These are phyloP conservation scores for Dissophora globulifera DNA, from an alignment of 192 early-diverging fungal genomes.

Conservation along the genomic window DNA sequence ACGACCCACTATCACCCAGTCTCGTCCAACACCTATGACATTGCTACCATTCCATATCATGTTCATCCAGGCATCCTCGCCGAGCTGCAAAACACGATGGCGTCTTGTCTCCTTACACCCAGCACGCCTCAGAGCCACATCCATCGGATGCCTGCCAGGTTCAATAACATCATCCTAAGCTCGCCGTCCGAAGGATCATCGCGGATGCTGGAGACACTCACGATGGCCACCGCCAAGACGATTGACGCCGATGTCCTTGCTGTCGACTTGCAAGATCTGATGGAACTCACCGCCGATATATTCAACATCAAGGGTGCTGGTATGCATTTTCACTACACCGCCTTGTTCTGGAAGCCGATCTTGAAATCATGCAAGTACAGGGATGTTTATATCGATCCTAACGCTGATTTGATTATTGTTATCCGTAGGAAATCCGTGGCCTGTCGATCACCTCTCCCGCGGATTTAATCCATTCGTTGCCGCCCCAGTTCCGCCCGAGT, in stretches of 20 bases:
- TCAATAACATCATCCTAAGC: slow-evolving; percentile 55
- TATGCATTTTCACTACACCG: too few species aligned
- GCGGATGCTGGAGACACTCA: slow-evolving; percentile 55
- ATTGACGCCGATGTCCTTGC: slow-evolving; percentile 67
- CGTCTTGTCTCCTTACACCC: slow-evolving; percentile 30
- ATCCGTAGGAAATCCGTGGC: slow-evolving; percentile 41
- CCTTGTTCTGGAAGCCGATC: too few species aligned
- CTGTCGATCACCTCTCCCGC: slow-evolving; percentile 30
- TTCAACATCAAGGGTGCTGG: slow-evolving; percentile 39
- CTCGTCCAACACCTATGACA: slow-evolving; percentile 5
- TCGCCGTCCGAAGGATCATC: slow-evolving; percentile 56
- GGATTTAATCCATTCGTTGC: slow-evolving; percentile 47
- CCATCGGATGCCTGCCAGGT: slow-evolving; percentile 37
- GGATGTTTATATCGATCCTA: neutral
- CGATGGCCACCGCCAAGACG: slow-evolving; percentile 56
- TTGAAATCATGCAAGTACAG: neutral
- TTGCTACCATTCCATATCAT: slow-evolving; percentile 26
- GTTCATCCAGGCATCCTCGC: slow-evolving; percentile 19
- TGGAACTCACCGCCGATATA: slow-evolving; percentile 60
- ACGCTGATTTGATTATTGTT: neutral
- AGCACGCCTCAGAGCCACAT: slow-evolving; percentile 14
- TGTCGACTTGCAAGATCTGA: slow-evolving; percentile 69
- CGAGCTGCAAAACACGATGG: slow-evolving; percentile 32
- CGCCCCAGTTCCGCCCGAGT: slow-evolving; percentile 28
- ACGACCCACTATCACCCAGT: slow-evolving; percentile 10